phyloP scores from a whole-genome alignment of 768 basidiomycete species.

The Pulveroboletus sp. region DNA sequence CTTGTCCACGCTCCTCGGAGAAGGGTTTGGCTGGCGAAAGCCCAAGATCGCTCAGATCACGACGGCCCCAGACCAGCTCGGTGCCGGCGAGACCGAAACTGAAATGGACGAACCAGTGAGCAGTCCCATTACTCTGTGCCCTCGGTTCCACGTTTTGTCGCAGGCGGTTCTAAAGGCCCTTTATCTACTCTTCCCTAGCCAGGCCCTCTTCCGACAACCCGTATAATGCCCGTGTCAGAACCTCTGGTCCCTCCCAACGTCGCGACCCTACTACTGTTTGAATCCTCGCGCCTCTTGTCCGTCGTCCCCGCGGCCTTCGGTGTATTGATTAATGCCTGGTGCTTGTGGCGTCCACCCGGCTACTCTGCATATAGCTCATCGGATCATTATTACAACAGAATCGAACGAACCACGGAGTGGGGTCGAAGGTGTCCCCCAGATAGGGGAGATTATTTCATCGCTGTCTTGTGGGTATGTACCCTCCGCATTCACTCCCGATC shows the following conservation, averaged over 20 bases:
- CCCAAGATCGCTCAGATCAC: constrained; percentile 47
- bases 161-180: constrained; percentile 7
- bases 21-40: constrained; percentile 29
- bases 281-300: constrained; percentile 63
- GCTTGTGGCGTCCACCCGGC: constrained; percentile 44
- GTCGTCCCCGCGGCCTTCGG: constrained; percentile 71
- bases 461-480: constrained; percentile 63
- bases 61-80: constrained; percentile 53
- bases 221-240: constrained; percentile 48
- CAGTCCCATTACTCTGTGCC: constrained; percentile 1
- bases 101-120: constrained; percentile 74
- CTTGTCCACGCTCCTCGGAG: constrained; percentile 23
- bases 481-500: constrained; percentile 2
- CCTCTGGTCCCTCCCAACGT: constrained; percentile 47
- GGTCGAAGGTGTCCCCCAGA: constrained; percentile 40
- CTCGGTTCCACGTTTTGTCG: not conserved
- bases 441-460: constrained; percentile 60
- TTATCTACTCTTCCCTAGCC: constrained; percentile 36
- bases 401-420: constrained; percentile 14
- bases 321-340: constrained; percentile 56
- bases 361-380: constrained; percentile 8
- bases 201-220: constrained; percentile 63
- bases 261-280: constrained; percentile 59
- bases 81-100: constrained; percentile 76
- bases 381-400: not conserved